These are phyloP conservation scores for Sordaria brevicollis DNA, from an alignment of 495 filamentous ascomycete genomes.

Conservation along the genomic window DNA sequence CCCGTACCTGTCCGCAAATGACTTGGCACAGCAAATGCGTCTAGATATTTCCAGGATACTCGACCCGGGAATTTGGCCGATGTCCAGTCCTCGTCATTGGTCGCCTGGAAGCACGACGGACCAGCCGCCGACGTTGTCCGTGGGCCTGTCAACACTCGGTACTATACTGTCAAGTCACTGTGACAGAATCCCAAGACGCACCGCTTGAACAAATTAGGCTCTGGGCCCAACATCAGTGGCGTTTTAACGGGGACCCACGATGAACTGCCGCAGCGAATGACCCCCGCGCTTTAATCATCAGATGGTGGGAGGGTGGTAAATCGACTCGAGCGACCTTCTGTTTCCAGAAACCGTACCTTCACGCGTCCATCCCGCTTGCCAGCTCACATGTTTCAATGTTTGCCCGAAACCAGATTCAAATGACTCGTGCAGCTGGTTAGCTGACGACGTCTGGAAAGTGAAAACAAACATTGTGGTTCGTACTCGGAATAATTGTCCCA, in stretches of 20 bases:
- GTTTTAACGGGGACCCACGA: not conserved
- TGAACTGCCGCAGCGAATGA: not conserved
- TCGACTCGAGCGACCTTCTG: not conserved
- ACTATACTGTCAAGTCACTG: not conserved
- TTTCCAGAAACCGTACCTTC: not conserved
- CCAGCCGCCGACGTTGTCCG: not conserved
- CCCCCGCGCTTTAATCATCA: not conserved
- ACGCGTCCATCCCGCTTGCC: not conserved
- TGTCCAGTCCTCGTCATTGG: not conserved
- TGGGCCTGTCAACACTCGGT: not conserved
- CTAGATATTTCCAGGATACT: not conserved
- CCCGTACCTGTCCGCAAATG: not conserved
- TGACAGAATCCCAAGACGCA: not conserved
- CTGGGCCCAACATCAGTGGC: not conserved
- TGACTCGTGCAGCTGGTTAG: not conserved
- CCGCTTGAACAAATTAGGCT: not conserved
- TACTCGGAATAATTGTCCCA: not conserved
- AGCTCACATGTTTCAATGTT: not conserved
- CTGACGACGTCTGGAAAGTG: not conserved
- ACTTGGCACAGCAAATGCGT: not conserved
- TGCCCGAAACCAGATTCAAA: not conserved
- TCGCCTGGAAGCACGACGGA: not conserved
- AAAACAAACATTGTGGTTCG: not conserved
- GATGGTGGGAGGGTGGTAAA: not conserved
- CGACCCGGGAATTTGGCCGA: not conserved